These are phyloP conservation scores for Trichosanthes truncata DNA, from an alignment of 306 rosid species.

Conservation along the genomic window DNA sequence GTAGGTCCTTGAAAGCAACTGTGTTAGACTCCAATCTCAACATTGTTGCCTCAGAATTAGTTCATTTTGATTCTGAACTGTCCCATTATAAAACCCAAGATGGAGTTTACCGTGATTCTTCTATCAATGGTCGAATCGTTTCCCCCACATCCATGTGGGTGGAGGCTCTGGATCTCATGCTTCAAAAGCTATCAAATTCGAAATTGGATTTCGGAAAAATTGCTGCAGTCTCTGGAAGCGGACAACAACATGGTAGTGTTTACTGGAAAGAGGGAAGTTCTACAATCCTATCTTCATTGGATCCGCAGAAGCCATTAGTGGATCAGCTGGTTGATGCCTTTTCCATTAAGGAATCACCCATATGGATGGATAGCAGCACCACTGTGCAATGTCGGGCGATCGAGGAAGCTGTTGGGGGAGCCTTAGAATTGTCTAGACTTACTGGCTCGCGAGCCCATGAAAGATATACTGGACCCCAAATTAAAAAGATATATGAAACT, in stretches of 20 bases:
- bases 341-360: conserved; percentile 54
- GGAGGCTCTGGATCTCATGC: conserved; percentile 79
- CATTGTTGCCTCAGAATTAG: conserved; percentile 53
- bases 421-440: conserved; percentile 57
- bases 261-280: conserved; percentile 83
- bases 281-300: conserved; percentile 50
- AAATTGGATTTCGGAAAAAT: conserved; percentile 52
- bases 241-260: conserved; percentile 94
- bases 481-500: conserved; percentile 57
- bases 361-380: conserved; percentile 97
- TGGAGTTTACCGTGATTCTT: conserved; percentile 76
- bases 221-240: conserved; percentile 85
- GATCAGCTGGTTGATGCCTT: conserved; percentile 61
- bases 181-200: conserved; percentile 49
- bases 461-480: conserved; percentile 87
- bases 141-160: conserved; percentile 97
- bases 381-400: conserved; percentile 64
- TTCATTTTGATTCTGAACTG: conserved; percentile 75
- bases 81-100: conserved; percentile 82
- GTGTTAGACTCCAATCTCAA: conserved; percentile 71
- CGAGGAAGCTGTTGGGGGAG: conserved; percentile 88
- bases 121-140: conserved; percentile 64
- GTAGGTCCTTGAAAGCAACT: conserved; percentile 91
- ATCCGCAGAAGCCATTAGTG: conserved; percentile 41
- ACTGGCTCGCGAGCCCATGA: conserved; percentile 86